Conservation (phyloP, 2,329 filamentous ascomycete genomes). For the Akanthomyces muscarius region DNA sequence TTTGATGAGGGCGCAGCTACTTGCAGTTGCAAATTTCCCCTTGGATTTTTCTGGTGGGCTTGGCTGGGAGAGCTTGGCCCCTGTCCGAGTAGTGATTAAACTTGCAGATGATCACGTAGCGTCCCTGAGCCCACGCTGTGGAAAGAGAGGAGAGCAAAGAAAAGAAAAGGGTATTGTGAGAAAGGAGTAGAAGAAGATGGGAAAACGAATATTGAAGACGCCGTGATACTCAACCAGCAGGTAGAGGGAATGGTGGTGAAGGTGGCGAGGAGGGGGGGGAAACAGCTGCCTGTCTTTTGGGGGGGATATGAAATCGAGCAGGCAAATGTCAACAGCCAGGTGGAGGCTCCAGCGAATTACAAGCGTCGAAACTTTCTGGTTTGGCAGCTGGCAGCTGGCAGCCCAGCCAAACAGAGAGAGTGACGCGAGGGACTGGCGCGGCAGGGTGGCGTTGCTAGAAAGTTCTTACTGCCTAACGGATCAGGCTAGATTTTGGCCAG, state of each 20-base stretch:
- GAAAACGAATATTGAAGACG: neutral
- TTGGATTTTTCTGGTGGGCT: conserved; percentile 7
- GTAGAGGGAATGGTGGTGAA: conserved; percentile 5
- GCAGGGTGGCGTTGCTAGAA: conserved; percentile 6
- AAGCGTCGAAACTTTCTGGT: neutral
- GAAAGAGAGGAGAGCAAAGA: neutral
- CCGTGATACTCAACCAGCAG: neutral
- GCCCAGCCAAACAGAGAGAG: neutral
- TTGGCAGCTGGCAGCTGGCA: neutral
- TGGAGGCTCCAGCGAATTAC: conserved; percentile 12
- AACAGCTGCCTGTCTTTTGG: neutral
- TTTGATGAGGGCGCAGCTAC: conserved; percentile 7
- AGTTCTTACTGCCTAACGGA: conserved; percentile 5
- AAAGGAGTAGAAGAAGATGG: neutral
- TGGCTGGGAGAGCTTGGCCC: conserved; percentile 4
- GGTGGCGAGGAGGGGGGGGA: conserved; percentile 12
- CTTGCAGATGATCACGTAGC: conserved; percentile 6
- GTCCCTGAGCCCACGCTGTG: neutral
- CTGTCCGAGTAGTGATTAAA: conserved; percentile 8
- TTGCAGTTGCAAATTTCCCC: conserved; percentile 4
- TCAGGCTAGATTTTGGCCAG: neutral
- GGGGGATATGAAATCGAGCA: conserved; percentile 7
- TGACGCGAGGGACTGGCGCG: conserved; percentile 14
- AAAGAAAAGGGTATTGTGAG: neutral
- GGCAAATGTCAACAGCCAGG: conserved; percentile 9